Evolutionary conservation across 2,329 filamentous ascomycete genomes (phyloP).

Genomic region (Claviceps fusiformis): DNA sequence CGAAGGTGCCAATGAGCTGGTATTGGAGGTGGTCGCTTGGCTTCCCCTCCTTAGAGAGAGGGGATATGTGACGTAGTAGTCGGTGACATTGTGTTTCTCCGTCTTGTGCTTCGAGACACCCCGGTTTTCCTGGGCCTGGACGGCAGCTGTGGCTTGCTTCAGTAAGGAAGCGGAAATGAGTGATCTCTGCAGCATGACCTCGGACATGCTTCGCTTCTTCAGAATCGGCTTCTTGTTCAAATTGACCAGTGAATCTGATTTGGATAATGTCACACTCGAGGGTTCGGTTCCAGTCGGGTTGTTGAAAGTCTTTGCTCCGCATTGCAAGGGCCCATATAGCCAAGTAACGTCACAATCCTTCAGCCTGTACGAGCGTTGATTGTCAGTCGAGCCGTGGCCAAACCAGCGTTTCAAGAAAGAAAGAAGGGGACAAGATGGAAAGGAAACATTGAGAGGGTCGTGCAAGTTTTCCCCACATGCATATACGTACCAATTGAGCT

Average conservation of each 20-base stretch:
- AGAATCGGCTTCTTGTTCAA: constrained; percentile 72
- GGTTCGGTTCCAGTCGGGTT: constrained; percentile 28
- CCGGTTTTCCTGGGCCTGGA: constrained; percentile 64
- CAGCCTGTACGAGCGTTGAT: constrained; percentile 42
- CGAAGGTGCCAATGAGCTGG: constrained; percentile 49
- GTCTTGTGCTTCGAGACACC: constrained; percentile 40
- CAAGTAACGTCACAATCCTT: constrained; percentile 97
- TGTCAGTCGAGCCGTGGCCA: no score
- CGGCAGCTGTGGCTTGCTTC: constrained; percentile 75
- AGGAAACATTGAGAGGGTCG: not conserved
- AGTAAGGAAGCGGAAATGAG: constrained; percentile 78
- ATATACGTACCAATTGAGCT: constrained; percentile 69
- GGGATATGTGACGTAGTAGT: constrained; percentile 54
- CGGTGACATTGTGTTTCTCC: constrained; percentile 48
- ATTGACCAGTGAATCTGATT: constrained; percentile 51
- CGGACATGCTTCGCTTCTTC: constrained; percentile 93
- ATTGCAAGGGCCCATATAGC: constrained; percentile 88
- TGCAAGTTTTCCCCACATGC: no score
- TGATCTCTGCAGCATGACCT: constrained; percentile 83
- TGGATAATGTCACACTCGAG: constrained; percentile 32
- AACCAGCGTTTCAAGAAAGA: not conserved
- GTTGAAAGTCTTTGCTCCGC: constrained; percentile 45
- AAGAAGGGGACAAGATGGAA: not conserved
- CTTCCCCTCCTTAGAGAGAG: constrained; percentile 49
- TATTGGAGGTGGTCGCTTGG: constrained; percentile 33